Conservation (phyloP, 345 rosid genomes). For the Euphorbia pulcherrima region DNA sequence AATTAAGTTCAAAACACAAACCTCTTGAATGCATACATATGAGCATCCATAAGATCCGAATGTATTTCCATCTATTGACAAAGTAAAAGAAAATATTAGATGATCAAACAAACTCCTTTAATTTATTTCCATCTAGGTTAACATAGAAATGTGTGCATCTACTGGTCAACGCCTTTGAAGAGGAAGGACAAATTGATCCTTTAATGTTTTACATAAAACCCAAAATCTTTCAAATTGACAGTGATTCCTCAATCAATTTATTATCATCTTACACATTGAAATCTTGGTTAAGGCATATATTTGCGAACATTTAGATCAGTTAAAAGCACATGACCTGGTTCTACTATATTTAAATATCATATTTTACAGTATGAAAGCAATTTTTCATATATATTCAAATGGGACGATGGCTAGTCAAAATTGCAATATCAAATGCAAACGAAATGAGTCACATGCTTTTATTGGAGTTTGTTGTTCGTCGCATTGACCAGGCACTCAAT, state of each 20-base stretch:
- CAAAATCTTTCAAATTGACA: background rate
- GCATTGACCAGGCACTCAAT: background rate
- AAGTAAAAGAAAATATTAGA: slow-evolving; percentile 23
- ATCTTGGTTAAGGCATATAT: background rate
- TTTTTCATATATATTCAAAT: too few species aligned
- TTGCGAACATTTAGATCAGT: background rate
- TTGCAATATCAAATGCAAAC: background rate
- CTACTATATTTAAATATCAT: background rate
- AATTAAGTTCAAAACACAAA: slow-evolving; percentile 26
- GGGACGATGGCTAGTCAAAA: background rate
- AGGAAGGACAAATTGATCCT: too few species aligned
- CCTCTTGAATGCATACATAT: slow-evolving; percentile 97
- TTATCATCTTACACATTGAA: background rate
- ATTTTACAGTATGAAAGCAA: background rate
- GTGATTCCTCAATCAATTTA: background rate
- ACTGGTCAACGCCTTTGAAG: too few species aligned
- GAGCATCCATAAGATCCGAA: slow-evolving; percentile 95
- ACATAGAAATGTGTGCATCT: background rate
- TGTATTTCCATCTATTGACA: slow-evolving; percentile 74
- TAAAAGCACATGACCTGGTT: background rate
- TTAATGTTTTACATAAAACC: background rate
- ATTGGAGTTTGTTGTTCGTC: too few species aligned
- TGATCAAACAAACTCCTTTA: slow-evolving; percentile 8
- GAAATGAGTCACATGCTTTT: background rate
- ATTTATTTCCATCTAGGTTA: background rate